Base-by-base conservation (phyloP, 2,329 filamentous ascomycete species). In the Beauveria sp. region DNA sequence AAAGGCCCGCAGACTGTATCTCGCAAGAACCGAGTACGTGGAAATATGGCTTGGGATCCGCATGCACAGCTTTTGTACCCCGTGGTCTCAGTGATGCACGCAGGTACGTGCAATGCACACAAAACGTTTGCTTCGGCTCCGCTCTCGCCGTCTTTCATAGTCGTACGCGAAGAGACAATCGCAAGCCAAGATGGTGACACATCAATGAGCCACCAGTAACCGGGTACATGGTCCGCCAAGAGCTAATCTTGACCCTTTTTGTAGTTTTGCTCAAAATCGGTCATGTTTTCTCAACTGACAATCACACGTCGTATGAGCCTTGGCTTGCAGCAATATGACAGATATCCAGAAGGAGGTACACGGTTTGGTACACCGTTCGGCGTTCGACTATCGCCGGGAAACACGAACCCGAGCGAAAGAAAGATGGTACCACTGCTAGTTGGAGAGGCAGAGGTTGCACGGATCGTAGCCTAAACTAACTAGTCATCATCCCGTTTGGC, bases 1-100 rank as follows among this genome's bases (percentile, higher is more conserved):
- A 43, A 52, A 52, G 8, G 18, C 28, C 3, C 18, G 57, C 34
- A 45, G 45, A 24, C 26, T 45, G 38, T 34, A 60, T 60, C 57
- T 60, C 49, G 38, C 46, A 60, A 52, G 2, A 46, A 42, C 57
- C 57, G 57, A 60, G n/a, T 51, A 28, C 34, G 46, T 60, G 57
- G 57, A 45, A 60, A 45, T 6, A 60, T 60, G 57, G 57, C 57
- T 60, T 60, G 57, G 57, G 42, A 50, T 26, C 57, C 57, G 57
- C 57, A 60, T 49, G 57, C 43, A 49, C 55, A 40, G 38, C 38
- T 52, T 38, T 52, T 49, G 48, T 28, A 60, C 16, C 48, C 57
- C 45, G 46, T 52, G 10, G n/a, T 22, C 38, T 26, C 31, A n/a
- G 24, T 34, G 45, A 60, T 60, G 57, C 57, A 60, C 38, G 18